Base-by-base conservation (phyloP, 73 alveolate genomes). In the Tetrahymena malaccensis region DNA sequence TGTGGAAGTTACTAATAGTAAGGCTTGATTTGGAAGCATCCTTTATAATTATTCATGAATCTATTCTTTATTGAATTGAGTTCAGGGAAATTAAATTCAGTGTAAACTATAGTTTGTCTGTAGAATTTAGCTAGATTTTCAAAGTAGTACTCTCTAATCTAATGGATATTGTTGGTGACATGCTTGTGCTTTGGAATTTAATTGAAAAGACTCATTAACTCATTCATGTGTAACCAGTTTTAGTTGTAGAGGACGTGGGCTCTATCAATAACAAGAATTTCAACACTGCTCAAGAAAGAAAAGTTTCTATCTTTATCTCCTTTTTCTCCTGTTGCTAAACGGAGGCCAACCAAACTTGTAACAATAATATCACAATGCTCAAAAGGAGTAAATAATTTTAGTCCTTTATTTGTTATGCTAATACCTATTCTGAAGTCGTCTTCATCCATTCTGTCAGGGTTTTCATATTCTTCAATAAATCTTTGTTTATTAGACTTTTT, bases 401-500 rank as follows among this genome's bases (percentile, higher is more conserved):
- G 10, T 35, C 85, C 84, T 85, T 85, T 85, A 19, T 85, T 85
- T 3, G 95, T 43, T 34, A 95, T 44, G 40, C 85, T 57, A 17
- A 95, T 89, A 25, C 97, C 97, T 9, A 95, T 95, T 34, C 97
- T 85, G 94, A 95, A 95, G 55, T 95, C 97, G 93, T 95, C 97
- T 35, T 95, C 97, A 58, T 89, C 93, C 37, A 95, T 40, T 95
- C 97, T 95, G 9, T 95, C 97, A 2, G 93, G 95, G 89, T 95
- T 95, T 35, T 94, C 93, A 43, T 85, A 95, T 27, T 95, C 97
- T 37, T 44, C 94, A 12, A 85, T 93, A 95, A 50, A 95, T 57
- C 97, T 95, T 31, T 95, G 94, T 34, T 89, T 95, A 16, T 95
- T 95, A 2, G 94, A 57, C 10, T 70, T 70, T 21, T 70, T 70